Evolutionary conservation across 1,284 basidiomycete species (phyloP), one percentile per base, ranked within the genome.

Genomic region (Termitomyces sp.): DNA sequence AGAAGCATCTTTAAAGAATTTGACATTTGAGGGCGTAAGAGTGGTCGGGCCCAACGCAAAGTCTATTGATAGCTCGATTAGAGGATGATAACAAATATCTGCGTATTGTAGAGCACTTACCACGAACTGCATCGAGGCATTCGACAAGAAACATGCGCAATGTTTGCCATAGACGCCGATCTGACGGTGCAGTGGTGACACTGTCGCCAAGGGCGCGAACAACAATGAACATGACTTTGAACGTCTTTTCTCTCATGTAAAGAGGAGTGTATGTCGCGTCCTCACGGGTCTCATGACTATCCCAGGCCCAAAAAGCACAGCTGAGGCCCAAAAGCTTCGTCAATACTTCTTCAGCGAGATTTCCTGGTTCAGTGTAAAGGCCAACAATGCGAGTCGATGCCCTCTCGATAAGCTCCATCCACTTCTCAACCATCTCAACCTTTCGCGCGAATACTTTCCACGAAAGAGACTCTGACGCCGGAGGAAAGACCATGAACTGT

Each of bases 371-470:
- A 33, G 68, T 62, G 59, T 79, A 82, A 19, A 86, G 66, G 11
- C 72, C 75, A 30, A 79, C 75, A 19, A 80, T 75, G 35, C 73
- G 73, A 57, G 65, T 64, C 6, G 78, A 71, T 28, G 78, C 74
- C 46, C 74, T 71, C 56, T 72, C 69, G 46, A 86, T 70, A 48
- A 84, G 68, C 26, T 80, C 74, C 46, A 88, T 67, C 7, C 78
- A 75, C 14, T 74, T 65, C 31, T 81, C 75, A 1, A 77, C 76
- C 52, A 86, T 67, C 47, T 71, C 74, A 49, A 82, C 70, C 57
- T 79, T 81, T 62, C 86, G 83, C 57, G 79, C 73, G 57, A 81
- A 70, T 7, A 74, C 68, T 37, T 67, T 72, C 81, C 83, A 86
- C 21, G 70, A 53, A 30, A 56, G 60, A 21, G 69, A 62, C 52